These are phyloP conservation scores for Haplosporangium gracile DNA, from an alignment of 192 early-diverging fungal genomes.

Conservation along the genomic window DNA sequence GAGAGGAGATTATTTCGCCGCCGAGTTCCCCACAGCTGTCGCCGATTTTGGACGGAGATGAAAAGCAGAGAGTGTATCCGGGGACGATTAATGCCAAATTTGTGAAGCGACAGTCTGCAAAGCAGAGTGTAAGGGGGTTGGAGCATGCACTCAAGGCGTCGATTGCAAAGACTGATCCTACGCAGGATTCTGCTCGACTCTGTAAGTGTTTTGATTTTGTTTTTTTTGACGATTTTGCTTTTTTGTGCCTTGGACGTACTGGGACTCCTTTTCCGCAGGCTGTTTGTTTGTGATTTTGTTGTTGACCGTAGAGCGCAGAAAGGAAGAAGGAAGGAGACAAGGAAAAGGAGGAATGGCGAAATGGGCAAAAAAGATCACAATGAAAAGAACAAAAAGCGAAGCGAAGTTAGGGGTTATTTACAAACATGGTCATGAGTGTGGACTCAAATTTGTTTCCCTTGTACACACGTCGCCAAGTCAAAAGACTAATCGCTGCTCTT, in stretches of 20 bases:
- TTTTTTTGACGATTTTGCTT: background rate
- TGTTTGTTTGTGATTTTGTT: background rate
- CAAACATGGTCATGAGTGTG: background rate
- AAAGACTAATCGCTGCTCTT: background rate
- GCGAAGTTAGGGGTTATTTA: background rate
- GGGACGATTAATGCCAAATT: conserved; percentile 43
- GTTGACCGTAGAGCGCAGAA: background rate
- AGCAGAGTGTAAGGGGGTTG: conserved; percentile 30
- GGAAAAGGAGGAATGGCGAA: background rate
- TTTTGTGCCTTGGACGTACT: background rate
- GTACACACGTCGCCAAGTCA: background rate
- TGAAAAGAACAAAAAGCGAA: too few relatives aligned
- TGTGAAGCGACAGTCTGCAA: conserved; percentile 35
- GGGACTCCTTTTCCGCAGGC: background rate
- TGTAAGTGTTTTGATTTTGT: conserved; percentile 26
- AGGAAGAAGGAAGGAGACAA: background rate
- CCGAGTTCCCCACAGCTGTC: background rate
- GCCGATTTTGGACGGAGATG: background rate
- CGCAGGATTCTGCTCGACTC: conserved; percentile 10
- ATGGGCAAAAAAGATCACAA: background rate
- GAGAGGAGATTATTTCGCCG: background rate
- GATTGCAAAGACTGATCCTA: conserved; percentile 33
- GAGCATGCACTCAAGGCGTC: conserved; percentile 33
- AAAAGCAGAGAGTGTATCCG: conserved; percentile 11
- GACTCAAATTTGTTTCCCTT: background rate